Conservation (phyloP, 768 basidiomycete species). For the Melanogaster broomeanus region DNA sequence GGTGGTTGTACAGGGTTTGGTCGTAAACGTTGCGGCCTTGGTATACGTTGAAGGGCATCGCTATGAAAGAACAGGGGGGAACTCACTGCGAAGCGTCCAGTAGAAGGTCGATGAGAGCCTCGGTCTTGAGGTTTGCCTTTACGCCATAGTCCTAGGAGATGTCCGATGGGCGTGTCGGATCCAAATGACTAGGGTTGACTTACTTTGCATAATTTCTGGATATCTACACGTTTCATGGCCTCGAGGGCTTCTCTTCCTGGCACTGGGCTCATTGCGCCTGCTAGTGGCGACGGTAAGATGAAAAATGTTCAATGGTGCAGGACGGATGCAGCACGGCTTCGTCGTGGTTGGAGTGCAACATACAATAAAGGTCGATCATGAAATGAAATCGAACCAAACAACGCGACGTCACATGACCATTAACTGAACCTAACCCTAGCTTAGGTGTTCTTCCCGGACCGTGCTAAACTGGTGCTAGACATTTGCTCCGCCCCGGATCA, state of each 20-base stretch:
- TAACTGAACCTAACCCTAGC: conserved; percentile 4
- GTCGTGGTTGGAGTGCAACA: conserved; percentile 49
- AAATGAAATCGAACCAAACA: conserved; percentile 45
- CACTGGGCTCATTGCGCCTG: conserved; percentile 40
- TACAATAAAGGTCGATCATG: conserved; percentile 36
- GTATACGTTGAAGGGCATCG: conserved; percentile 33
- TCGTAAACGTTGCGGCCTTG: conserved; percentile 28
- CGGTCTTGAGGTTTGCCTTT: conserved; percentile 81
- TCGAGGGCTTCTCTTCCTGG: conserved; percentile 47
- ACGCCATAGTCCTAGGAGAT: conserved; percentile 68
- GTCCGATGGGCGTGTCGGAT: conserved; percentile 9
- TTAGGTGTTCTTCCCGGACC: neutral
- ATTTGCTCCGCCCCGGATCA: too few species aligned
- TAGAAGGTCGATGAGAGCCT: conserved; percentile 74
- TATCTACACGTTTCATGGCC: conserved; percentile 52
- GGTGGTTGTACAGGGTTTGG: conserved; percentile 17
- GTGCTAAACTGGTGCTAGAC: too few species aligned
- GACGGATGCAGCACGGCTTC: conserved; percentile 6
- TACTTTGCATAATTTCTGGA: conserved; percentile 69
- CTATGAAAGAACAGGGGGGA: conserved; percentile 36
- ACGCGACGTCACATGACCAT: conserved; percentile 48
- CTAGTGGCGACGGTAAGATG: conserved; percentile 11
- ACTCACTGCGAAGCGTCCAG: conserved; percentile 50
- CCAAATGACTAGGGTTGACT: conserved; percentile 13
- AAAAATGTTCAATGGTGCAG: too few species aligned